Conservation (phyloP, 2,329 filamentous ascomycete species). For the Neofusicoccum parvum region DNA sequence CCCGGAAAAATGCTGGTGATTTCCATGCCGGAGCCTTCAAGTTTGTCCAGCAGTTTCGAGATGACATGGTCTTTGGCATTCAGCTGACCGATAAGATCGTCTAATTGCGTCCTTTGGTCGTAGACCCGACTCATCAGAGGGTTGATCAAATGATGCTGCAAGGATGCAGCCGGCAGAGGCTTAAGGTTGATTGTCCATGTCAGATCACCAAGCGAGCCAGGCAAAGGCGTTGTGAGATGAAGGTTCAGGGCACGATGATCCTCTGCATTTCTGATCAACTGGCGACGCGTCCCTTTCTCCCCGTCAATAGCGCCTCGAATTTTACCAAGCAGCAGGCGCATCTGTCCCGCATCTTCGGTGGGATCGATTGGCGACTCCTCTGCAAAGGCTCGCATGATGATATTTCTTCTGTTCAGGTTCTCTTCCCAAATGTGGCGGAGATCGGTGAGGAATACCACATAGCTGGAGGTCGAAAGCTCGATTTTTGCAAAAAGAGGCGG, state of each 20-base stretch:
- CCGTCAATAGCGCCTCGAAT: constrained; percentile 54
- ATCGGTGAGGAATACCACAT: constrained; percentile 70
- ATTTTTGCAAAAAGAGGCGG: constrained; percentile 68
- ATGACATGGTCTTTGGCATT: constrained; percentile 62
- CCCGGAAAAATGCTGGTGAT: constrained; percentile 60
- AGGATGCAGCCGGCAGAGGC: constrained; percentile 36
- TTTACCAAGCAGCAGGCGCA: constrained; percentile 67
- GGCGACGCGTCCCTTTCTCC: constrained; percentile 39
- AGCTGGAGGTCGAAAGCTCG: constrained; percentile 57
- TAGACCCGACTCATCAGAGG: constrained; percentile 56
- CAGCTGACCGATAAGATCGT: constrained; percentile 52
- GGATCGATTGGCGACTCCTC: constrained; percentile 74
- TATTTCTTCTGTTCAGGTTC: constrained; percentile 60
- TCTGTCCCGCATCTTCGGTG: constrained; percentile 65
- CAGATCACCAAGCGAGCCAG: constrained; percentile 63
- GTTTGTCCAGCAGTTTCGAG: constrained; percentile 59
- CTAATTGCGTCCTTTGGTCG: constrained; percentile 50
- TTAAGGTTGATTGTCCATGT: constrained; percentile 61
- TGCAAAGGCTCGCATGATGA: constrained; percentile 63
- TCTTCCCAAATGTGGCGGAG: constrained; percentile 75
- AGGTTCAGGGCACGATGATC: constrained; percentile 36
- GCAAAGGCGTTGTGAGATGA: constrained; percentile 61
- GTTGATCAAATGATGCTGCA: constrained; percentile 55
- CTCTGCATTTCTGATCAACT: constrained; percentile 34
- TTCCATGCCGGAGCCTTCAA: constrained; percentile 59